A percentile compares a stretch with the other conserved stretches of the same genome.
Evolutionary conservation across 805 yeast genomes (phyloP).

Genomic region (Starmera quercuum): DNA sequence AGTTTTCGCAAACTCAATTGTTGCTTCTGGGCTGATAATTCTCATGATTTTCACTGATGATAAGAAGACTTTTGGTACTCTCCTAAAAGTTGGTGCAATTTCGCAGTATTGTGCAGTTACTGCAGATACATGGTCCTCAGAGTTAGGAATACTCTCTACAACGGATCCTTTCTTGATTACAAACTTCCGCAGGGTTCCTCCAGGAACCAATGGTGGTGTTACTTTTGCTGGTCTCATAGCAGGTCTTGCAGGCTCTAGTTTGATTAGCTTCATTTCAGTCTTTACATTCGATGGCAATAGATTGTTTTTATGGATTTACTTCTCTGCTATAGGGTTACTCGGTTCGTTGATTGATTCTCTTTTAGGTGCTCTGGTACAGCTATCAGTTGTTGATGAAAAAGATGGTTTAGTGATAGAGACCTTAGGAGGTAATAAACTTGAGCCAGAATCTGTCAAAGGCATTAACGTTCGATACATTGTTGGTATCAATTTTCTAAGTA

Average conservation of each 20-base stretch:
- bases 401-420: constrained; percentile 22
- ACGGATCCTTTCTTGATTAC: constrained; percentile 31
- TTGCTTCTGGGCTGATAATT: constrained; percentile 28
- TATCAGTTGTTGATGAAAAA: constrained; percentile 23
- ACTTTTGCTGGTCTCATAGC: constrained; percentile 27
- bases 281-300: constrained; percentile 13
- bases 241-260: constrained; percentile 27
- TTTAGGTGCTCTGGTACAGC: constrained; percentile 33
- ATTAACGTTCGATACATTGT: constrained; percentile 18
- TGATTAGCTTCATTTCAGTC: constrained; percentile 23
- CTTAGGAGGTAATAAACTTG: constrained; percentile 26
- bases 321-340: constrained; percentile 24
- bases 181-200: constrained; percentile 31
- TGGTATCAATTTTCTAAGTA: constrained; percentile 29
- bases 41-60: constrained; percentile 9
- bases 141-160: constrained; percentile 34
- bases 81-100: constrained; percentile 18
- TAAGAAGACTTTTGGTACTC: constrained; percentile 2
- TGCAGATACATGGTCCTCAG: constrained; percentile 42
- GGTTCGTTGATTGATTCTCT: constrained; percentile 35
- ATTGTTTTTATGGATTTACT: constrained; percentile 17
- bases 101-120: constrained; percentile 36
- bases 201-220: constrained; percentile 41
- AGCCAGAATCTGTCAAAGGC: constrained; percentile 13
- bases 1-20: constrained; percentile 32